Evolutionary conservation across 257 asterid species (phyloP).

Genomic region (Anisodus tanguticus): DNA sequence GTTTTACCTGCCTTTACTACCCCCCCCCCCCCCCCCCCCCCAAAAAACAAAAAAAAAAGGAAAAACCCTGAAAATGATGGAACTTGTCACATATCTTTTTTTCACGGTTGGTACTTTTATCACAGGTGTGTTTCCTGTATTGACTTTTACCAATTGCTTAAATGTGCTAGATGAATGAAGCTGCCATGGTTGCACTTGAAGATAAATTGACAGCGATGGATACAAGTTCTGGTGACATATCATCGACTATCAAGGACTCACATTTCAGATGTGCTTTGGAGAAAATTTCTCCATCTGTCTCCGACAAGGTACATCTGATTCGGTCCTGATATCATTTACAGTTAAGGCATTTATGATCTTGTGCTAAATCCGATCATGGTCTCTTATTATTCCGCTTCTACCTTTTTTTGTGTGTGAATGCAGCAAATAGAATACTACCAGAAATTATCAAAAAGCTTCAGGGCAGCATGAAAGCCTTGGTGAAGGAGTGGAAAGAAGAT

Average conservation of each 20-base stretch:
- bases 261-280: conserved; percentile 68
- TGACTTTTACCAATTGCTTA: background rate
- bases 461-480: conserved; percentile 23
- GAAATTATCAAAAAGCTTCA: conserved; percentile 51
- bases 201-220: conserved; percentile 46
- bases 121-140: background rate
- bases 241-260: conserved; percentile 52
- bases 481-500: background rate
- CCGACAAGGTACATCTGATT: conserved; percentile 48
- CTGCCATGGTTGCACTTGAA: conserved; percentile 61
- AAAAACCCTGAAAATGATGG: background rate
- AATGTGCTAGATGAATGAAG: conserved; percentile 60
- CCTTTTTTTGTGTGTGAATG: conserved; percentile 34
- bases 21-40: background rate
- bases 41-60: background rate
- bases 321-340: background rate
- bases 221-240: conserved; percentile 33
- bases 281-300: conserved; percentile 70
- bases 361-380: background rate
- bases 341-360: background rate
- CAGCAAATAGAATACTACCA: conserved; percentile 72
- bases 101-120: background rate
- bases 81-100: background rate
- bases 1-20: background rate
- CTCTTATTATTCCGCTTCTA: background rate